Conservation (phyloP, 345 rosid genomes). For the Brassica napus region DNA sequence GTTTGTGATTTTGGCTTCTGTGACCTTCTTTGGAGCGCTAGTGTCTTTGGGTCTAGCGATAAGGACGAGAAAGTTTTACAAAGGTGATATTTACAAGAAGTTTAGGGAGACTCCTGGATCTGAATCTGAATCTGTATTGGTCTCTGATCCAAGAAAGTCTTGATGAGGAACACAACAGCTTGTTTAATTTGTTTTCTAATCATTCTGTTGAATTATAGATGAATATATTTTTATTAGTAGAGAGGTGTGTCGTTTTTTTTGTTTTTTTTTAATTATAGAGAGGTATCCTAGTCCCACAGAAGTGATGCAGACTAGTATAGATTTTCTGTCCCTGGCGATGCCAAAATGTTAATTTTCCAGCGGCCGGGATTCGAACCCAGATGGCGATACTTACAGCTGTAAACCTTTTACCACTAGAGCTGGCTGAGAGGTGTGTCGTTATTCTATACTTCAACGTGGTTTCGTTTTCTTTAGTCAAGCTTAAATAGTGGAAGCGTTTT, state of each 20-base stretch:
- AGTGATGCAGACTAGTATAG: no score
- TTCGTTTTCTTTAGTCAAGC: not conserved
- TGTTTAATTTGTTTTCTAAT: conserved; percentile 16
- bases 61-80: conserved; percentile 73
- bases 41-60: conserved; percentile 60
- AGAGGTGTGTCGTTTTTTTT: not conserved
- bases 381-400: no score
- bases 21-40: conserved; percentile 61
- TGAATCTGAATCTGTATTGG: conserved; percentile 28
- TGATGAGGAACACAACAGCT: not conserved
- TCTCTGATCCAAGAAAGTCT: conserved; percentile 18
- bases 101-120: conserved; percentile 51
- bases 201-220: not conserved
- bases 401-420: no score
- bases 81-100: conserved; percentile 78
- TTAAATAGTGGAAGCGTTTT: not conserved
- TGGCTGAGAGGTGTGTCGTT: not conserved
- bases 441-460: not conserved
- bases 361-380: no score
- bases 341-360: no score
- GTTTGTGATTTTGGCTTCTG: conserved; percentile 54
- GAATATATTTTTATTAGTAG: conserved; percentile 13
- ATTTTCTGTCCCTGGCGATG: no score
- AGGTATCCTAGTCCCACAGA: no score
- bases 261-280: no score